These are phyloP conservation scores for Fusarium pininemorale DNA, from an alignment of 2,329 filamentous ascomycete genomes.

Conservation along the genomic window DNA sequence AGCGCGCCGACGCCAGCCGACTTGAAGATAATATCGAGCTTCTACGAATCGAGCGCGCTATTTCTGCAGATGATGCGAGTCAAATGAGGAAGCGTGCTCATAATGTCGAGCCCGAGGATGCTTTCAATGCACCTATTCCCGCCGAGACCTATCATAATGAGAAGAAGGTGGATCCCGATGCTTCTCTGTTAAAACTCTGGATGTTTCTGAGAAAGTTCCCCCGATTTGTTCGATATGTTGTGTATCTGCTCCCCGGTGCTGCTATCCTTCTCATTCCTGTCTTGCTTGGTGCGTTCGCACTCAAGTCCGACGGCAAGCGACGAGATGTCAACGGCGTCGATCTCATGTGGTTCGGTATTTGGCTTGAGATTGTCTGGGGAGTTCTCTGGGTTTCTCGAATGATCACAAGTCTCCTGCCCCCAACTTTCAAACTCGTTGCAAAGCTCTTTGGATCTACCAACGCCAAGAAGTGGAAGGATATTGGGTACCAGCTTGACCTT, in stretches of 20 bases:
- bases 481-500: constrained; percentile 85
- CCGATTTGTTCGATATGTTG: constrained; percentile 58
- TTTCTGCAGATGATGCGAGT: constrained; percentile 51
- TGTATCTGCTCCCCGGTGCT: constrained; percentile 59
- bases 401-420: constrained; percentile 60
- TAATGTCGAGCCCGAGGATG: constrained; percentile 54
- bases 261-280: constrained; percentile 57
- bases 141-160: constrained; percentile 39
- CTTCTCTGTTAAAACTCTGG: constrained; percentile 54
- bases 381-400: constrained; percentile 82
- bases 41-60: constrained; percentile 56
- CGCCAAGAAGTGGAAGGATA: constrained; percentile 91
- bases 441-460: constrained; percentile 84
- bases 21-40: constrained; percentile 61
- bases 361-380: constrained; percentile 93
- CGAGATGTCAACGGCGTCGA: constrained; percentile 69
- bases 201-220: constrained; percentile 59
- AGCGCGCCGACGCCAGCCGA: constrained; percentile 49
- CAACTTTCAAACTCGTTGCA: constrained; percentile 61
- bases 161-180: constrained; percentile 47
- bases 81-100: constrained; percentile 46
- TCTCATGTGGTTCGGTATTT: constrained; percentile 92
- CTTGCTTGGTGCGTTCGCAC: constrained; percentile 54
- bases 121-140: constrained; percentile 52
- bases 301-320: constrained; percentile 46